A percentile compares a stretch with the other conserved stretches of the same genome.
phyloP scores from a whole-genome alignment of 2,329 filamentous ascomycete genomes.

The Sporothrix pseudoabietina region DNA sequence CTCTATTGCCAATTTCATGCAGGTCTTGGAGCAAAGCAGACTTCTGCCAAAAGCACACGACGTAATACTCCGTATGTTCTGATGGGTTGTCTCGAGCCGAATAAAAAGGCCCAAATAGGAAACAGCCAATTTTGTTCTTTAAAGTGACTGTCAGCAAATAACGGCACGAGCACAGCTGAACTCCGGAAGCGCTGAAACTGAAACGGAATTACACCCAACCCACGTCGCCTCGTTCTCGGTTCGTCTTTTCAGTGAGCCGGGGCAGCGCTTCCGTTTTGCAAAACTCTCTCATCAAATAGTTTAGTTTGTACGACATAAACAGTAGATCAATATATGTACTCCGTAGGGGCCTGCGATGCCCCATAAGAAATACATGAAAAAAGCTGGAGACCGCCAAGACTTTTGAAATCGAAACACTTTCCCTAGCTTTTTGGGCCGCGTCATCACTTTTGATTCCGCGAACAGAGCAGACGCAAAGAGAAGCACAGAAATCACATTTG shows the following conservation, averaged over 20 bases:
- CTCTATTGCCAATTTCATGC: neutral
- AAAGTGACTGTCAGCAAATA: neutral
- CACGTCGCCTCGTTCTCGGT: neutral
- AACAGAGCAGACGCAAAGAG: too few species aligned
- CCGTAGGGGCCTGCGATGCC: neutral
- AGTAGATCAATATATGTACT: neutral
- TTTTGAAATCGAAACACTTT: neutral
- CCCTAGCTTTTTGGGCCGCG: neutral
- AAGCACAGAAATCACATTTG: neutral
- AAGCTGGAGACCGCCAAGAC: constrained; percentile 15
- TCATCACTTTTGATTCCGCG: neutral
- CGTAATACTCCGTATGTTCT: neutral
- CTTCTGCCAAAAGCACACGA: neutral
- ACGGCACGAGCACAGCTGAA: neutral
- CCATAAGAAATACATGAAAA: neutral
- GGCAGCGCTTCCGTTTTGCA: neutral
- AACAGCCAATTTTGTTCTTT: neutral
- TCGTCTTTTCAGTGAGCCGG: neutral
- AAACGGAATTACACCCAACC: neutral
- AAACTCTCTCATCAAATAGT: too few species aligned
- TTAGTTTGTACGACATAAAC: too few species aligned
- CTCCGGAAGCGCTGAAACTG: neutral
- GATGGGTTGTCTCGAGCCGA: neutral
- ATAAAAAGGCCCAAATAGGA: neutral
- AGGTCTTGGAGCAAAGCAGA: neutral